These are phyloP conservation scores for Trametes sp. DNA, from an alignment of 1,284 basidiomycete species.

Conservation along the genomic window DNA sequence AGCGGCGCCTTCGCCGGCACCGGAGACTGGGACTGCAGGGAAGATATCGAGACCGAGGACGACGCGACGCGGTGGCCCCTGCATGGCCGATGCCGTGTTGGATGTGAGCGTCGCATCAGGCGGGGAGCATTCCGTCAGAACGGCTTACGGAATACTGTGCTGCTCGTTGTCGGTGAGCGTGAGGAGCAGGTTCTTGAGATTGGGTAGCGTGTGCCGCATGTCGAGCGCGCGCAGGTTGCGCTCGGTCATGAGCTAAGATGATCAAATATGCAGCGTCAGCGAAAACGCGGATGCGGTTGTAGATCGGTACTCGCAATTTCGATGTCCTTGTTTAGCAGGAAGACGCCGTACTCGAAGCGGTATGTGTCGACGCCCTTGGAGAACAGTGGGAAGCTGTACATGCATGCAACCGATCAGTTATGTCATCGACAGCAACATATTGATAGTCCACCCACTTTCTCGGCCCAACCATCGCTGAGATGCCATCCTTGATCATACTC, in stretches of 20 bases:
- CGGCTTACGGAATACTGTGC: constrained; percentile 53
- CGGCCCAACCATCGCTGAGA: constrained; percentile 93
- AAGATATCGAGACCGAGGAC: constrained; percentile 36
- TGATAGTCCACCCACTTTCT: constrained; percentile 71
- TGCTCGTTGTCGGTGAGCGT: constrained; percentile 80
- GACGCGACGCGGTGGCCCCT: constrained; percentile 32
- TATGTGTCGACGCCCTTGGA: constrained; percentile 95
- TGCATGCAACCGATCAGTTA: background rate
- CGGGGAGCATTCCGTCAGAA: background rate
- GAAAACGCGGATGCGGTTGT: constrained; percentile 18
- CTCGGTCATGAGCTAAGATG: constrained; percentile 84
- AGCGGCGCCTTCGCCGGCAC: constrained; percentile 36
- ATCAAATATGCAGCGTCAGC: constrained; percentile 20
- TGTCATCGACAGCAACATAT: constrained; percentile 25
- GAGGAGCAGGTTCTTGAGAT: constrained; percentile 92
- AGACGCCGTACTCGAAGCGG: constrained; percentile 97
- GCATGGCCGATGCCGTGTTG: constrained; percentile 4
- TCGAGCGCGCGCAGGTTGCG: constrained; percentile 88
- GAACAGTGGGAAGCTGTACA: constrained; percentile 89
- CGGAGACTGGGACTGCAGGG: constrained; percentile 40
- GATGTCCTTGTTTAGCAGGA: constrained; percentile 96
- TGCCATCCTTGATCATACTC: constrained; percentile 89
- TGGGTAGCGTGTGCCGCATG: constrained; percentile 95
- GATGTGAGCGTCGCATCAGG: constrained; percentile 6
- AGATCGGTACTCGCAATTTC: constrained; percentile 79